Evolutionary conservation across 2,329 filamentous ascomycete genomes (phyloP), one percentile per base, ranked within the genome.

Genomic region (Clonostachys chloroleuca): DNA sequence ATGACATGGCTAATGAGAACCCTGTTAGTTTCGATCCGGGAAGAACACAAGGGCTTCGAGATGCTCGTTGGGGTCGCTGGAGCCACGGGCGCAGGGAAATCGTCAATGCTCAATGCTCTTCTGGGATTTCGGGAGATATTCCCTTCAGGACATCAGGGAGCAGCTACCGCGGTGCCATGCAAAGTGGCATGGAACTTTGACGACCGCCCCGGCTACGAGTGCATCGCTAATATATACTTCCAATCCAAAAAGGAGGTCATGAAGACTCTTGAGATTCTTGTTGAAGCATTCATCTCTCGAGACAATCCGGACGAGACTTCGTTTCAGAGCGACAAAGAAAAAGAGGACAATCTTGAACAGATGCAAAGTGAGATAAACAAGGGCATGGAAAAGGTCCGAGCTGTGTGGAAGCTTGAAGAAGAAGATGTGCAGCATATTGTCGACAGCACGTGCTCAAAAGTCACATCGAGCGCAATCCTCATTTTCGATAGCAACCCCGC

Each of bases 131-230:
- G 46, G 4, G 61, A 63, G 14, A 47, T 67, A 1, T 48, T 67
- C 0, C 62, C 64, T 2, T 61, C 61, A 0, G 58, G 54, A 8
- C 62, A 62, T n/a, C 52, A 60, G 7, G 47, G 48, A 6, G 62
- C 62, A 0, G 51, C 59, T 0, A 66, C 63, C 0, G 59, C 63
- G 0, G 58, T 60, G 0, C 42, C 50, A 1, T 61, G 55, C 5
- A 55, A 54, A 5, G 51, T 62, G 0, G 52, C 54, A 0, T 66
- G 55, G 51, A 66, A 66, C 36, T 14, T 52, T 18, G 47, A 55
- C 9, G 20, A 54, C 2, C 36, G 35, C 0, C 52, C 52, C 5
- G 50, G 45, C 0, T n/a, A 51, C 9, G 41, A 46, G 4, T 60
- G 54, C 14, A 50, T 52, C 0, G 60, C 60, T 3, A 43, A 56